Evolutionary conservation across 331 rosid species (phyloP).

Genomic region (Pyracantha coccinea): DNA sequence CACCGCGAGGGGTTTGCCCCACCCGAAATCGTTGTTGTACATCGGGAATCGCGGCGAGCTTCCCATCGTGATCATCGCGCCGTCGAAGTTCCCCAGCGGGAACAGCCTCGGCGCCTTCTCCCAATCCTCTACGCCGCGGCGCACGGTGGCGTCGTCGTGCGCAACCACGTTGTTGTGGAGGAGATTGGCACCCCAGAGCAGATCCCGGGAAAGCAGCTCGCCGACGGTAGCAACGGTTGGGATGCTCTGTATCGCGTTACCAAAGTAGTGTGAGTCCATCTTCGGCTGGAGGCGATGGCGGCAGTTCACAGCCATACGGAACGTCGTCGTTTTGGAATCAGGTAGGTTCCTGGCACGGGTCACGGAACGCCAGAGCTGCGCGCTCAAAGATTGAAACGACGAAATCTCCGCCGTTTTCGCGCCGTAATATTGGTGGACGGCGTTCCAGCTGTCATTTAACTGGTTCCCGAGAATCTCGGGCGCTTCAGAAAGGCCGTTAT

Average conservation of each 20-base stretch:
- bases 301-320: slow-evolving; percentile 92
- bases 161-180: slow-evolving; percentile 68
- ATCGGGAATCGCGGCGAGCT: slow-evolving; percentile 93
- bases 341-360: slow-evolving; percentile 67
- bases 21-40: slow-evolving; percentile 92
- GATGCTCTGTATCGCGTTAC: slow-evolving; percentile 91
- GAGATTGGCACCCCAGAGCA: slow-evolving; percentile 52
- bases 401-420: slow-evolving; percentile 49
- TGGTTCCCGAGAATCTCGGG: slow-evolving; percentile 39
- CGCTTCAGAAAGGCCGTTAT: slow-evolving; percentile 19
- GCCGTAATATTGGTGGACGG: neutral
- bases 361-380: slow-evolving; percentile 81
- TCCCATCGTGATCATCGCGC: slow-evolving; percentile 87
- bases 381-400: slow-evolving; percentile 76
- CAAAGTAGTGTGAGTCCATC: slow-evolving; percentile 70
- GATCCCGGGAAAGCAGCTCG: slow-evolving; percentile 45
- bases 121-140: slow-evolving; percentile 67
- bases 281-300: slow-evolving; percentile 68
- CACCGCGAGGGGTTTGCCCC: slow-evolving; percentile 77
- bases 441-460: slow-evolving; percentile 39
- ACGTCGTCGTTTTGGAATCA: slow-evolving; percentile 52
- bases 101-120: slow-evolving; percentile 68
- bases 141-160: slow-evolving; percentile 54
- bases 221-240: slow-evolving; percentile 55
- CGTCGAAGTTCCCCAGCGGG: slow-evolving; percentile 85